Percentiles rank a stretch among this genome's conserved stretches.
Evolutionary conservation across 805 yeast species (phyloP).

Genomic region (Candida ascalaphidarum): DNA sequence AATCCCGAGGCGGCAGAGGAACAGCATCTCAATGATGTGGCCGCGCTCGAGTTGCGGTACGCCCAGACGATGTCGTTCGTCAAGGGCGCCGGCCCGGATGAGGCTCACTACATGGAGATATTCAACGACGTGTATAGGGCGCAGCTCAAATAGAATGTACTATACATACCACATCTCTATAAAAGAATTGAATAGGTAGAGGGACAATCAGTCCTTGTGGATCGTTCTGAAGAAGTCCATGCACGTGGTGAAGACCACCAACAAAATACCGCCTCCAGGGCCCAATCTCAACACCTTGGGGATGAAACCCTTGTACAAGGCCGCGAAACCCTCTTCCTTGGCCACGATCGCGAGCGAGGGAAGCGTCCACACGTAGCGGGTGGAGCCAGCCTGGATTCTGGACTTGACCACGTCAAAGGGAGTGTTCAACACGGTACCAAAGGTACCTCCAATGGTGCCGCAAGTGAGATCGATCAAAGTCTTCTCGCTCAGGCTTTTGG

Average conservation of each 20-base stretch:
- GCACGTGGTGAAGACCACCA: conserved; percentile 91
- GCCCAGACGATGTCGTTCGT: neutral
- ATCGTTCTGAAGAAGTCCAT: conserved; percentile 86
- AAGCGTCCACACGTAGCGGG: conserved; percentile 87
- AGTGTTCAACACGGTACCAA: conserved; percentile 91
- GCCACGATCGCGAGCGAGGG: conserved; percentile 71
- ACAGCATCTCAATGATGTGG: conserved; percentile 1
- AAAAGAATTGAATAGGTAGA: too few species aligned
- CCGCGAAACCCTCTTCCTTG: conserved; percentile 86
- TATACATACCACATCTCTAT: neutral
- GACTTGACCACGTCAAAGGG: conserved; percentile 98
- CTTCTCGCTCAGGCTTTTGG: conserved; percentile 62
- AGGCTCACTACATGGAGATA: conserved; percentile 12
- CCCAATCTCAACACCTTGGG: conserved; percentile 97
- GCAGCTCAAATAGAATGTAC: neutral
- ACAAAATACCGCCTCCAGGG: conserved; percentile 97
- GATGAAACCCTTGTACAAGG: conserved; percentile 90
- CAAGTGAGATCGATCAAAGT: conserved; percentile 82
- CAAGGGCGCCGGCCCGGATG: neutral
- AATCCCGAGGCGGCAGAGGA: too few species aligned
- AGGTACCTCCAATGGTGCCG: conserved; percentile 95
- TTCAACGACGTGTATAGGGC: conserved; percentile 6
- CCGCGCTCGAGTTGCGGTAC: neutral
- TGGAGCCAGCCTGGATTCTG: conserved; percentile 85
- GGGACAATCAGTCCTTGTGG: conserved; percentile 20